Evolutionary conservation across 208 protist species (phyloP), one percentile per base, ranked within the genome.

Genomic region (Leishmania tarentolae): DNA sequence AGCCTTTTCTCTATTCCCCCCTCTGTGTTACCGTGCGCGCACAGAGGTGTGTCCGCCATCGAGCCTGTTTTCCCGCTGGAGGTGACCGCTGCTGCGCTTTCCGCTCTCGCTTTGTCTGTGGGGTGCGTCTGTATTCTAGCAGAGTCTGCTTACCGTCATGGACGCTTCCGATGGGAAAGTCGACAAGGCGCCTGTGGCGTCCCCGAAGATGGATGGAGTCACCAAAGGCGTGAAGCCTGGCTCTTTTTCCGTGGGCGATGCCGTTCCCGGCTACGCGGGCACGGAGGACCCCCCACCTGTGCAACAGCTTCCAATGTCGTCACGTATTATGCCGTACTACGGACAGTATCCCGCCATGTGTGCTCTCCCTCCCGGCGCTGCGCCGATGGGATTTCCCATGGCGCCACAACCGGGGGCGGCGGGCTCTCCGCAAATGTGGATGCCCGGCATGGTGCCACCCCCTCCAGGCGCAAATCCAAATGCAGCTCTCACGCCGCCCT

Each of bases 291-390:
- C 72, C 17, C 4, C 78, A 75, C 37, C 37, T 21, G 46, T 66
- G 19, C 28, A 46, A 37, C 81, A 80, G 61, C 72, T 83, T 19
- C 77, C 77, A 37, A 75, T 85, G 61, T 52, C 81, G 21, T 52
- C 79, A 40, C 78, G 59, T 2, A 74, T 79, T 44, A 79, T 83
- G 73, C 80, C 80, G 17, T 85, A 85, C 77, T 81, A 82, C 44
- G 77, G 77, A 19, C 82, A 81, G 77, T 85, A 83, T 76, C 68
- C 83, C 52, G 75, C 83, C n/a, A 74, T 87, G 74, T 81, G 76
- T 69, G 57, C 79, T 28, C 57, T 79, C 52, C 72, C 78, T 2
- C 75, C 82, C 17, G 78, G 81, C 8, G 69, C 75, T 19, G 59
- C 70, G 17, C 52, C 81, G 46, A 82, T 82, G 79, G 79, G 76